phyloP scores from a whole-genome alignment of 352 stramenopile species.

The Lagenidium sp. region DNA sequence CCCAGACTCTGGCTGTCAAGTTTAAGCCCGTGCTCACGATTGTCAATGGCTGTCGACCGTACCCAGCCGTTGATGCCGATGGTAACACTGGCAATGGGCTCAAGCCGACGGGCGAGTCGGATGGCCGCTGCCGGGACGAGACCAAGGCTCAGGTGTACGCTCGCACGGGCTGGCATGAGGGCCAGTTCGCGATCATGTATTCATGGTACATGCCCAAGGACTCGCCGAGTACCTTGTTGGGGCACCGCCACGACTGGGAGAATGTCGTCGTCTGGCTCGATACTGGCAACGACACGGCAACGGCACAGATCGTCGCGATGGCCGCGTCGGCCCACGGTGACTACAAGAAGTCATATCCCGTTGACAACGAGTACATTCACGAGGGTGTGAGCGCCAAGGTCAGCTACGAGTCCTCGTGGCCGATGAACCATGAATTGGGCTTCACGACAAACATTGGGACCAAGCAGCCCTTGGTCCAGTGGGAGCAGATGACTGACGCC shows the following conservation, averaged over 20 bases:
- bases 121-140: slow-evolving; percentile 8
- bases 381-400: slow-evolving; percentile 8
- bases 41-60: slow-evolving; percentile 13
- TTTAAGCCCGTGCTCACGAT: slow-evolving; percentile 19
- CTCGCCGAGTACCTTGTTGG: slow-evolving; percentile 14
- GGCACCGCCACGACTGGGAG: slow-evolving; percentile 15
- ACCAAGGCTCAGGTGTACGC: slow-evolving; percentile 18
- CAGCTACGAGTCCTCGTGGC: slow-evolving; percentile 9
- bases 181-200: slow-evolving; percentile 24
- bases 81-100: slow-evolving; percentile 17
- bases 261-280: slow-evolving; percentile 29
- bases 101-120: slow-evolving; percentile 4
- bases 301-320: slow-evolving; percentile 4
- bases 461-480: slow-evolving; percentile 16
- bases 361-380: slow-evolving; percentile 5
- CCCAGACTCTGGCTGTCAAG: slow-evolving; percentile 13
- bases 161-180: slow-evolving; percentile 15
- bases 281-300: slow-evolving; percentile 4
- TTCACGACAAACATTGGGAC: slow-evolving; percentile 2
- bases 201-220: slow-evolving; percentile 41
- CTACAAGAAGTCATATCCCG: slow-evolving; percentile 11
- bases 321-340: slow-evolving; percentile 9
- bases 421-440: slow-evolving; percentile 8
- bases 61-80: slow-evolving; percentile 12
- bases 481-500: slow-evolving; percentile 13